phyloP scores from a whole-genome alignment of 495 filamentous ascomycete genomes.

The Xylaria cubensis region DNA sequence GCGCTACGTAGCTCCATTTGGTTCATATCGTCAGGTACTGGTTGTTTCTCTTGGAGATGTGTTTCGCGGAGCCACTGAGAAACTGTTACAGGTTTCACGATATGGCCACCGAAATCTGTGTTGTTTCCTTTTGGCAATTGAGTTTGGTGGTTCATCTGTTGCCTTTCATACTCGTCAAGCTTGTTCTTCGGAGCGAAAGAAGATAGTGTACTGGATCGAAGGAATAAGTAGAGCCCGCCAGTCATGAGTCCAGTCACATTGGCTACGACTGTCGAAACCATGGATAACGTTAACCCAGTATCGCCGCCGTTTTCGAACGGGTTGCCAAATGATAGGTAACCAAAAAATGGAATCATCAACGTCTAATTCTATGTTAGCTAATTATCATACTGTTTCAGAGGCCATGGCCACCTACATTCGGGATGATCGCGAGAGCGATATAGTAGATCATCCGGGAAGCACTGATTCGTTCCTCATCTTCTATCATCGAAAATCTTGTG shows the following conservation, averaged over 20 bases:
- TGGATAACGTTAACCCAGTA: slow-evolving; percentile 45
- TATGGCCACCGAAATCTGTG: slow-evolving; percentile 42
- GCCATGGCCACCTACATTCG: slow-evolving; percentile 43
- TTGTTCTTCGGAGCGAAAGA: slow-evolving; percentile 52
- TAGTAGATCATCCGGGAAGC: slow-evolving; percentile 59
- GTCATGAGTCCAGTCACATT: slow-evolving; percentile 57
- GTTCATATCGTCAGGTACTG: slow-evolving; percentile 29
- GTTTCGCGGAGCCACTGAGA: slow-evolving; percentile 37
- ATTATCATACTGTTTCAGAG: neutral
- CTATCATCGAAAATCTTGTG: slow-evolving; percentile 48
- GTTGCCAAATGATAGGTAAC: slow-evolving; percentile 41
- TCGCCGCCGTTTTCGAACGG: slow-evolving; percentile 32
- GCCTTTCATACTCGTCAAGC: slow-evolving; percentile 48
- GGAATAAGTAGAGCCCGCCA: slow-evolving; percentile 55
- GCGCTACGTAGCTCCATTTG: slow-evolving; percentile 38
- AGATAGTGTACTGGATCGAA: slow-evolving; percentile 52
- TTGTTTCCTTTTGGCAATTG: slow-evolving; percentile 32
- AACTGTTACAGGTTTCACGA: slow-evolving; percentile 40
- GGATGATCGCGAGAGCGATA: slow-evolving; percentile 46
- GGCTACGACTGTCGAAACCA: slow-evolving; percentile 56
- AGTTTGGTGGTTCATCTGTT: slow-evolving; percentile 42
- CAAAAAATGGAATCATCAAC: slow-evolving; percentile 55
- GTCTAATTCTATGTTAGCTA: slow-evolving; percentile 38
- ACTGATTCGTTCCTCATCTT: slow-evolving; percentile 47
- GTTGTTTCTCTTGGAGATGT: slow-evolving; percentile 44